Conservation (phyloP, 805 yeast genomes). For the Candida boidinii region DNA sequence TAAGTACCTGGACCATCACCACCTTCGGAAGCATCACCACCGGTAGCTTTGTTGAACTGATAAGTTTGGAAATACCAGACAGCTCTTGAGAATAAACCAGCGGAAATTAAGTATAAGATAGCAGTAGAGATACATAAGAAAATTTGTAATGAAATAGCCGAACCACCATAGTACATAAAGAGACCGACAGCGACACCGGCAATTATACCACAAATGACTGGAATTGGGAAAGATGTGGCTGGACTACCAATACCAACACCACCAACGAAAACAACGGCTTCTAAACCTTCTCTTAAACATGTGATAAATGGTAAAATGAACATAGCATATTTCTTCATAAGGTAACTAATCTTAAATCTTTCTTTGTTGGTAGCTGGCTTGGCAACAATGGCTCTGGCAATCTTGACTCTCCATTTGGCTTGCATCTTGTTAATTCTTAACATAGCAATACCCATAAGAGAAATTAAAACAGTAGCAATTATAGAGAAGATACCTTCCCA, state of each 20-base stretch:
- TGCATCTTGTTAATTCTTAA: conserved; percentile 93
- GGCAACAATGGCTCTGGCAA: conserved; percentile 73
- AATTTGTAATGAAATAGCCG: conserved; percentile 72
- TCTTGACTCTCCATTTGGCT: conserved; percentile 93
- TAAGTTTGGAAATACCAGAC: conserved; percentile 82
- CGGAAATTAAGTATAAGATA: conserved; percentile 79
- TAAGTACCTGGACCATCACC: conserved; percentile 96
- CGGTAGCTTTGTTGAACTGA: conserved; percentile 54
- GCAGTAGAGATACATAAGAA: conserved; percentile 85
- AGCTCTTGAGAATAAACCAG: conserved; percentile 90
- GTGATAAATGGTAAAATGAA: conserved; percentile 86
- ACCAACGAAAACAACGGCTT: conserved; percentile 92
- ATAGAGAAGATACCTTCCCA: conserved; percentile 97
- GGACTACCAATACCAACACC: conserved; percentile 72
- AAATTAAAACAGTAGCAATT: conserved; percentile 82
- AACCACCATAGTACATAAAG: conserved; percentile 73
- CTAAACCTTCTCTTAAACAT: conserved; percentile 92
- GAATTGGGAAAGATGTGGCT: conserved; percentile 71
- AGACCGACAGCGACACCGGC: conserved; percentile 72
- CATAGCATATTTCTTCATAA: conserved; percentile 74
- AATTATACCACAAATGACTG: conserved; percentile 80
- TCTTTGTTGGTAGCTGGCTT: conserved; percentile 40
- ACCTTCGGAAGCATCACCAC: conserved; percentile 91
- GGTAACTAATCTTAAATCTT: conserved; percentile 44
- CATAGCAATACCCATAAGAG: conserved; percentile 95